Percentiles rank a stretch among this genome's conserved stretches.
Evolutionary conservation across 306 rosid genomes (phyloP).

Genomic region (Alnus rubra): DNA sequence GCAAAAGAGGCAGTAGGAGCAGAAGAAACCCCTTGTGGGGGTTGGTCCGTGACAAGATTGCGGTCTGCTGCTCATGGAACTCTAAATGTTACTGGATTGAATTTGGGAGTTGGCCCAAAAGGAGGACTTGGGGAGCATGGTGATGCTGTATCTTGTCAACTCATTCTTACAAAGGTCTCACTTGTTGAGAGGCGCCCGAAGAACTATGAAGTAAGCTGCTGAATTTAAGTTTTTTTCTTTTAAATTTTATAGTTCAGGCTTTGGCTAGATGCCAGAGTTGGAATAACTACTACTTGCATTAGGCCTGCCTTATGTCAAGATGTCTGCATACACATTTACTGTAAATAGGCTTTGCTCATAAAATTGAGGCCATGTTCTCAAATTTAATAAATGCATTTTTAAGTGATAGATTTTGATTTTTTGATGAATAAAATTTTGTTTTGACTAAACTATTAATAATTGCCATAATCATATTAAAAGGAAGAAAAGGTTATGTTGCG

Average conservation of each 20-base stretch:
- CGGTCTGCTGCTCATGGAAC: constrained; percentile 98
- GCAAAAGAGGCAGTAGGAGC: constrained; percentile 99
- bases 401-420: not conserved
- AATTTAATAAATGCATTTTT: not conserved
- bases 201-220: constrained; percentile 94
- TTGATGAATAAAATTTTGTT: not conserved
- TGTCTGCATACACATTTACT: too few relatives aligned
- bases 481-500: not conserved
- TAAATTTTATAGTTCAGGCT: constrained; percentile 4
- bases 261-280: constrained; percentile 15
- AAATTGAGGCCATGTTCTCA: not conserved
- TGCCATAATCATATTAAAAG: not conserved
- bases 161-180: constrained; percentile 90
- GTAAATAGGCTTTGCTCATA: not conserved
- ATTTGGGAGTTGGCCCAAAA: constrained; percentile 92
- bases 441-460: not conserved
- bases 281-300: constrained; percentile 1
- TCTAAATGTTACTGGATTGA: constrained; percentile 85
- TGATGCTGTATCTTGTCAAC: constrained; percentile 95
- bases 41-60: constrained; percentile 96
- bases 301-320: not conserved
- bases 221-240: constrained; percentile 30
- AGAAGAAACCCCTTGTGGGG: constrained; percentile 93
- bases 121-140: constrained; percentile 99
- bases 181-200: constrained; percentile 98